A percentile compares a stretch with the other conserved stretches of the same genome.
These are phyloP conservation scores for Aspergillus novoparasiticus DNA, from an alignment of 2,329 filamentous ascomycete genomes.

Conservation along the genomic window DNA sequence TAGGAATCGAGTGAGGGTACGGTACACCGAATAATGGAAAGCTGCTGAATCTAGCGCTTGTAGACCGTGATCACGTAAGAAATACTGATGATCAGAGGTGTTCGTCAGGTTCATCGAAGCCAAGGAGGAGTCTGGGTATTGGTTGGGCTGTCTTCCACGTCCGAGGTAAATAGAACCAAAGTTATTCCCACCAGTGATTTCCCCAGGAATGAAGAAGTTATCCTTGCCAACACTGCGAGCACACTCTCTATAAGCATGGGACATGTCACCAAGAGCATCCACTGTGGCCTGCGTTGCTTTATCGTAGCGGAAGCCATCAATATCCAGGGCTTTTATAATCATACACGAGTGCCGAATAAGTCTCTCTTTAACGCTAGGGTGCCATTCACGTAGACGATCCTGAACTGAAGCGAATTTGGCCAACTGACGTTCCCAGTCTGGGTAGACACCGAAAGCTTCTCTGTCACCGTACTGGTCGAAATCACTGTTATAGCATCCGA, in stretches of 20 bases:
- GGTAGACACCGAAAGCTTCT: constrained; percentile 64
- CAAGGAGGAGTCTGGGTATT: constrained; percentile 51
- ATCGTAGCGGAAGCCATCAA: constrained; percentile 69
- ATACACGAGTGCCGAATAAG: constrained; percentile 66
- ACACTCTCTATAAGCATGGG: constrained; percentile 59
- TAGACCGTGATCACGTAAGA: constrained; percentile 56
- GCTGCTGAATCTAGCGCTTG: constrained; percentile 62
- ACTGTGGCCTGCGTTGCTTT: constrained; percentile 67
- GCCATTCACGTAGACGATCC: constrained; percentile 67
- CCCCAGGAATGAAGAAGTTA: constrained; percentile 66
- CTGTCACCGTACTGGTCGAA: constrained; percentile 68
- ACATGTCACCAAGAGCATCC: constrained; percentile 62
- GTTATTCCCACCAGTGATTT: constrained; percentile 65
- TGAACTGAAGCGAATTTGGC: constrained; percentile 69
- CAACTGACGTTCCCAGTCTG: constrained; percentile 65
- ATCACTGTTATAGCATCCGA: constrained; percentile 64
- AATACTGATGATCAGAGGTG: constrained; percentile 46
- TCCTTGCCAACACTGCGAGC: constrained; percentile 59
- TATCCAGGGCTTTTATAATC: constrained; percentile 63
- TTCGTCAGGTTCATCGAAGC: constrained; percentile 54
- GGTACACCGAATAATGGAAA: constrained; percentile 67
- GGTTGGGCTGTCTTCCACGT: constrained; percentile 60
- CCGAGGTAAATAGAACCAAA: constrained; percentile 65
- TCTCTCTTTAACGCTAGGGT: constrained; percentile 58
- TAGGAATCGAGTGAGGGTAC: constrained; percentile 62